phyloP scores from a whole-genome alignment of 768 basidiomycete species.

The Auriculariales sp. region DNA sequence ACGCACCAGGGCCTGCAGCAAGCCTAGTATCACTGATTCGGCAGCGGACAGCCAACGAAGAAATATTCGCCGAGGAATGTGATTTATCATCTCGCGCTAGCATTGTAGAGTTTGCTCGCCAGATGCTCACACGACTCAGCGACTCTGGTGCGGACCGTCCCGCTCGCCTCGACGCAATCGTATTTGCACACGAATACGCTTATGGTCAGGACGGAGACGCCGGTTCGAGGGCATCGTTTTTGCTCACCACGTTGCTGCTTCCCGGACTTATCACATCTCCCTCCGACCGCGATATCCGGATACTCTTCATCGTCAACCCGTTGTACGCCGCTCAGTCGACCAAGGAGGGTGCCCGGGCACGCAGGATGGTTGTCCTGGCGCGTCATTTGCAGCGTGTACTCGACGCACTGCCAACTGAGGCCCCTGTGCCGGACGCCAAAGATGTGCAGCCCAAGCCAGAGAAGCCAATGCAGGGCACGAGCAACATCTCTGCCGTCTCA shows the following conservation, averaged over 20 bases:
- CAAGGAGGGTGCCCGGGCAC: slow-evolving; percentile 47
- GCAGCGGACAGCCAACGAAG: slow-evolving; percentile 53
- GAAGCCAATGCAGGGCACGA: slow-evolving; percentile 37
- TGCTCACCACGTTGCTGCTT: slow-evolving; percentile 64
- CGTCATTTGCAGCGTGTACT: slow-evolving; percentile 74
- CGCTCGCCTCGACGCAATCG: slow-evolving; percentile 59
- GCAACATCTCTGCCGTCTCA: slow-evolving; percentile 59
- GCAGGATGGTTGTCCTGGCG: slow-evolving; percentile 48
- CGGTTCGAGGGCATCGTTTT: slow-evolving; percentile 54
- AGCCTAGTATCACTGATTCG: slow-evolving; percentile 55
- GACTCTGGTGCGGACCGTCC: slow-evolving; percentile 33
- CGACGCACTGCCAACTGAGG: slow-evolving; percentile 58
- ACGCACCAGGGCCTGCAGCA: slow-evolving; percentile 31
- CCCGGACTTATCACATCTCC: slow-evolving; percentile 72
- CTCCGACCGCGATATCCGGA: slow-evolving; percentile 79
- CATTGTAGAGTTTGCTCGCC: slow-evolving; percentile 46
- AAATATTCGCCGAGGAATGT: slow-evolving; percentile 69
- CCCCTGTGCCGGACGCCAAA: slow-evolving; percentile 27
- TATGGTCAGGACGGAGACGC: slow-evolving; percentile 32
- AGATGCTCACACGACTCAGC: slow-evolving; percentile 33
- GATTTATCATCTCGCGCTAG: slow-evolving; percentile 52
- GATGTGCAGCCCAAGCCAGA: slow-evolving; percentile 15
- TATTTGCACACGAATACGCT: slow-evolving; percentile 67
- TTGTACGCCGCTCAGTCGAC: slow-evolving; percentile 57
- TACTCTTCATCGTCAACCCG: slow-evolving; percentile 75